These are phyloP conservation scores for Wickerhamomyces ciferrii DNA, from an alignment of 805 yeast species.

Conservation along the genomic window DNA sequence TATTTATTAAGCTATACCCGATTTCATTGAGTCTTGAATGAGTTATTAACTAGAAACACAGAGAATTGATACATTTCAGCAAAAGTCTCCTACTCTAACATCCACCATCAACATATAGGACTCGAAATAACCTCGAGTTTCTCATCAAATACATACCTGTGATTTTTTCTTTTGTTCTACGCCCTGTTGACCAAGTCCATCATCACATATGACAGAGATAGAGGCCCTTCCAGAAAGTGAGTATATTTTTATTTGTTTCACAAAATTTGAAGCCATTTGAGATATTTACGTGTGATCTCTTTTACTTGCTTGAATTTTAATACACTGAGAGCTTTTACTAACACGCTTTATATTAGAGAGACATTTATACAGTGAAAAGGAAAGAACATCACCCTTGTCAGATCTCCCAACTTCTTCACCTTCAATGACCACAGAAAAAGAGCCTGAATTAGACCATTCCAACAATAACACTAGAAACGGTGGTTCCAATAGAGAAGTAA, in stretches of 20 bases:
- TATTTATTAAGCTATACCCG: not conserved
- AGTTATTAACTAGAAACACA: not conserved
- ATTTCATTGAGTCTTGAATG: not conserved
- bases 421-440: slow-evolving; percentile 1
- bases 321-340: not conserved
- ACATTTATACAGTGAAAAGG: slow-evolving; percentile 13
- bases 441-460: too few species aligned
- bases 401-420: slow-evolving; percentile 20
- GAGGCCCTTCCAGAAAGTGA: not conserved
- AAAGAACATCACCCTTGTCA: slow-evolving; percentile 23
- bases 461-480: not conserved
- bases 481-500: not conserved
- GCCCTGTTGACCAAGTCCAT: not conserved
- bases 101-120: not conserved
- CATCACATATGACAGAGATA: not conserved
- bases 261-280: too few species aligned
- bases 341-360: slow-evolving; percentile 1
- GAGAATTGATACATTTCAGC: not conserved
- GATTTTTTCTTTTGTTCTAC: not conserved
- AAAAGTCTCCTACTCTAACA: too few species aligned
- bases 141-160: not conserved
- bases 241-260: not conserved
- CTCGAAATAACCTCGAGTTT: not conserved
- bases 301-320: too few species aligned
- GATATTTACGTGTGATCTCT: too few species aligned